Evolutionary conservation across 2,329 filamentous ascomycete genomes (phyloP), one percentile per base, ranked within the genome.

Genomic region (Claviceps sorghi): DNA sequence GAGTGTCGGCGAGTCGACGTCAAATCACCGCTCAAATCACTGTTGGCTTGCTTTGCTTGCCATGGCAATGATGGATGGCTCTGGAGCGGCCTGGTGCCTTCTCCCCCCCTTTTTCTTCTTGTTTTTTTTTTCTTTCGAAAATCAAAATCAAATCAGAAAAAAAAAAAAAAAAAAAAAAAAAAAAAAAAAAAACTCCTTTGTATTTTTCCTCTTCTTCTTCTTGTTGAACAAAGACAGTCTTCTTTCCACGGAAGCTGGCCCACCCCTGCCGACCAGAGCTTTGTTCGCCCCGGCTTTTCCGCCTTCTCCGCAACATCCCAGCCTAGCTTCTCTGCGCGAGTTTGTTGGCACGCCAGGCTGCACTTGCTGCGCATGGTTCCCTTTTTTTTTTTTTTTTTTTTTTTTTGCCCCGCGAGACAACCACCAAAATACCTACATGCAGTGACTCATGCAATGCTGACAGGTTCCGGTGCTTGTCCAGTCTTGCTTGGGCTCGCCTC

Each of bases 271-370:
- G 30, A 26, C 38, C 17, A 38, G 22, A 32, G 19, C 11, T 30
- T 43, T 36, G 30, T 29, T 45, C 6, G 13, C 51, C 51, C 30
- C 36, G 13, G 47, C 49, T 49, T 52, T 49, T 21, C 30, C 38
- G 36, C 44, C 46, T 41, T 29, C 30, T 53, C 47, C 47, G 29
- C 51, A 50, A 42, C 22, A 44, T 22, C 47, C 51, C 22, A 45
- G 46, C 26, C n/a, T 36, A 26, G 26, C 43, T 26, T 22, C 5
- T 38, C 48, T 38, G 9, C 15, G 34, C 50, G 32, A 22, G 15
- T 40, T 40, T 36, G 34, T 26, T 26, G 44, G 29, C 50, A 38
- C n/a, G 45, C 32, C 45, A 34, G 15, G 22, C 36, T 38, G 36
- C 36, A n/a, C 17, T 38, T 6, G 15, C 15, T 8, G 11, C 36